phyloP scores from a whole-genome alignment of 495 filamentous ascomycete genomes.

The Penicillium roqueforti region DNA sequence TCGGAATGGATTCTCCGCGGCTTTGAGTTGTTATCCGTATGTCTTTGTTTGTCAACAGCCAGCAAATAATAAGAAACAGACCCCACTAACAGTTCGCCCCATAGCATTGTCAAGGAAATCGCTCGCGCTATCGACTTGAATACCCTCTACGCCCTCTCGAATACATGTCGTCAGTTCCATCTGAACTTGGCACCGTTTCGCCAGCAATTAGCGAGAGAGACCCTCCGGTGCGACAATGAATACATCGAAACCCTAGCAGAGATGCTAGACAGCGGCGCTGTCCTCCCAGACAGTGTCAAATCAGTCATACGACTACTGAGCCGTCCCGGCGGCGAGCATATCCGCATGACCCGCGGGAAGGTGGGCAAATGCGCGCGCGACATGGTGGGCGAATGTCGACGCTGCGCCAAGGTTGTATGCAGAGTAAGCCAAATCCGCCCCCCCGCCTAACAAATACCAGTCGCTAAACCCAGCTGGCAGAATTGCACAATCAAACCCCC shows the following conservation, averaged over 20 bases:
- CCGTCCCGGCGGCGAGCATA: slow-evolving; percentile 25
- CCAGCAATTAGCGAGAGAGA: slow-evolving; percentile 62
- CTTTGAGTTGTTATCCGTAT: slow-evolving; percentile 89
- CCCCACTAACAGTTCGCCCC: slow-evolving; percentile 11
- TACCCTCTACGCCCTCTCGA: slow-evolving; percentile 73
- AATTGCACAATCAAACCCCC: slow-evolving; percentile 84
- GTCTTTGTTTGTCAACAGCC: slow-evolving; percentile 19
- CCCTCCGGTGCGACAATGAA: slow-evolving; percentile 75
- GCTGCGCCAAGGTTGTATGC: slow-evolving; percentile 72
- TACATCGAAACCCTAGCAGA: slow-evolving; percentile 41
- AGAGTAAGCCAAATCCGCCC: slow-evolving; percentile 49
- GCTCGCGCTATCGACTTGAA: slow-evolving; percentile 76
- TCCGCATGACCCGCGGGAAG: slow-evolving; percentile 57
- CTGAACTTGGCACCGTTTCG: slow-evolving; percentile 72
- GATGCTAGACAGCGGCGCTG: slow-evolving; percentile 31
- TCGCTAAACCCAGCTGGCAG: slow-evolving; percentile 37
- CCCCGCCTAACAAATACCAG: background rate
- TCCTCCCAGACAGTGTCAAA: slow-evolving; percentile 35
- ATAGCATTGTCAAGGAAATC: slow-evolving; percentile 66
- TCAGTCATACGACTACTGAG: slow-evolving; percentile 36
- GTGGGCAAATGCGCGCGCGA: slow-evolving; percentile 75
- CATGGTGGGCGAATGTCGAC: slow-evolving; percentile 75
- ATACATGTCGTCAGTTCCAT: slow-evolving; percentile 75
- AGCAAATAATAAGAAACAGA: background rate
- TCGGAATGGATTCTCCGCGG: slow-evolving; percentile 65